Percentiles rank a stretch among this genome's conserved stretches.
phyloP scores from a whole-genome alignment of 176 grass and related monocot species.

The Carex pumila region DNA sequence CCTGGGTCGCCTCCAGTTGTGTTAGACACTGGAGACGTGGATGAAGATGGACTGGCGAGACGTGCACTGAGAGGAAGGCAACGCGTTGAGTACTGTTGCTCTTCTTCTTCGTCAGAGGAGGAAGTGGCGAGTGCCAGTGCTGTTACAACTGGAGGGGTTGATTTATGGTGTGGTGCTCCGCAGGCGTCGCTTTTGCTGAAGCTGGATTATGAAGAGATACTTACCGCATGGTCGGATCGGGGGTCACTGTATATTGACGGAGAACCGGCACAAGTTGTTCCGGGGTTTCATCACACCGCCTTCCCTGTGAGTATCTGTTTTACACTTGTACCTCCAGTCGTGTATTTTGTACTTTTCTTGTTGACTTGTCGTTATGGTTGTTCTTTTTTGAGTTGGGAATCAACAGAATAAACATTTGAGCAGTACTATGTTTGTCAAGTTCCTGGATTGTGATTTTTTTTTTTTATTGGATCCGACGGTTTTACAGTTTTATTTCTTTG shows the following conservation, averaged over 20 bases:
- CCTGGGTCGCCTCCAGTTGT: conserved; percentile 5
- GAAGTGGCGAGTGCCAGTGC: conserved; percentile 44
- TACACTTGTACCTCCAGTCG: too few species aligned
- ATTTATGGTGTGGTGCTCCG: conserved; percentile 7
- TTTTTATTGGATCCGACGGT: too few species aligned
- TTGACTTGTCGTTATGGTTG: too few species aligned
- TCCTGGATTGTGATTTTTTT: too few species aligned
- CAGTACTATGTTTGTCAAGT: too few species aligned
- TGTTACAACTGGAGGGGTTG: background rate
- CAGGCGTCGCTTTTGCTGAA: conserved; percentile 41
- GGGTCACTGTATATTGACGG: conserved; percentile 70
- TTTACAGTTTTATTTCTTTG: too few species aligned
- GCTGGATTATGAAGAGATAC: conserved; percentile 82
- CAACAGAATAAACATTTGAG: too few species aligned
- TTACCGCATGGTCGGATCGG: conserved; percentile 65
- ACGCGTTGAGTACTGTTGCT: conserved; percentile 74
- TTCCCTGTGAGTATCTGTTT: background rate
- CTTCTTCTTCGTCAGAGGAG: conserved; percentile 42
- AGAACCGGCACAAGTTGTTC: conserved; percentile 24
- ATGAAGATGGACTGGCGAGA: conserved; percentile 52
- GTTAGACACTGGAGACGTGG: conserved; percentile 5
- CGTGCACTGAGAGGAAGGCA: conserved; percentile 66
- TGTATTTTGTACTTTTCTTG: too few species aligned
- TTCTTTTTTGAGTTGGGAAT: too few species aligned
- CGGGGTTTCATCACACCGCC: conserved; percentile 36